phyloP scores from a whole-genome alignment of 257 asterid species.

The Solanum pimpinellifolium region DNA sequence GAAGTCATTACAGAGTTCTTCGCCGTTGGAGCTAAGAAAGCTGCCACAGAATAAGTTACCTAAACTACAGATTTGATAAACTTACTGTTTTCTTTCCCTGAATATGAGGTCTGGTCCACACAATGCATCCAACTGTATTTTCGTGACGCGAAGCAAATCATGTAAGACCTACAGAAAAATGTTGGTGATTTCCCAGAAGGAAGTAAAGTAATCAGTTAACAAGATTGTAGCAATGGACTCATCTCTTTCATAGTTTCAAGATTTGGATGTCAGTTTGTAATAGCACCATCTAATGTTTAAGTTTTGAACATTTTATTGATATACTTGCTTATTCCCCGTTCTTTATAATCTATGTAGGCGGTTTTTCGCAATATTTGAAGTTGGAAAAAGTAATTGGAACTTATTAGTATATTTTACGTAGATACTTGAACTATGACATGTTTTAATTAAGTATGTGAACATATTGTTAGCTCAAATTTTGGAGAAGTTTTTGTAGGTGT shows the following conservation, averaged over 20 bases:
- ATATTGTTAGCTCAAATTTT: background rate
- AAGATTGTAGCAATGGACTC: background rate
- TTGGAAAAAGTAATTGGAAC: background rate
- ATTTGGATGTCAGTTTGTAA: background rate
- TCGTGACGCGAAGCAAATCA: background rate
- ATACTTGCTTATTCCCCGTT: background rate
- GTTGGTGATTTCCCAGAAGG: background rate
- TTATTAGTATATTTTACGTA: too few relatives aligned
- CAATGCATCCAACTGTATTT: background rate
- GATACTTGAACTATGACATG: too few relatives aligned
- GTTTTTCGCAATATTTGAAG: background rate
- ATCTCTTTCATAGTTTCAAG: background rate
- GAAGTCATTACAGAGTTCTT: slow-evolving; percentile 90
- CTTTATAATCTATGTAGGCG: background rate
- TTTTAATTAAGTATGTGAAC: background rate
- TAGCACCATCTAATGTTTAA: background rate
- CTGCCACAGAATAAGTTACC: slow-evolving; percentile 3
- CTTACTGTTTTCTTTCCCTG: background rate
- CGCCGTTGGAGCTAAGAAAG: slow-evolving; percentile 67
- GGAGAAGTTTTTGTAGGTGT: background rate
- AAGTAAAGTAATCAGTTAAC: background rate
- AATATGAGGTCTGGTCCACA: background rate
- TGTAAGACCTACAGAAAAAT: background rate
- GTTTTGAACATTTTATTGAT: background rate
- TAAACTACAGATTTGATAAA: background rate